Conservation (phyloP, 495 filamentous ascomycete species). For the Trichoderma gamsii region DNA sequence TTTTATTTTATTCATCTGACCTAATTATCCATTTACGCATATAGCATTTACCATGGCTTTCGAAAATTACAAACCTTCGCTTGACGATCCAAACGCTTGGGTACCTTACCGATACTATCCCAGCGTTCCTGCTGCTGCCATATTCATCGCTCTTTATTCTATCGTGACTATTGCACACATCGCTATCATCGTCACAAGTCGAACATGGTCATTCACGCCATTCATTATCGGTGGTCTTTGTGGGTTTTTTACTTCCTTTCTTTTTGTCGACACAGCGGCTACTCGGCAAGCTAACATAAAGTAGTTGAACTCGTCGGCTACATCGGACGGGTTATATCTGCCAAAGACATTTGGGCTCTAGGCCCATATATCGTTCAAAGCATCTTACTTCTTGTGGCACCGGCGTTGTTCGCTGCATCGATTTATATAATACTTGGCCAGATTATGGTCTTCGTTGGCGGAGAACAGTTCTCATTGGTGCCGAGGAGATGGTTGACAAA, state of each 20-base stretch:
- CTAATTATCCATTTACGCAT: no score
- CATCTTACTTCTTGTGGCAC: constrained; percentile 37
- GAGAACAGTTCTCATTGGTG: constrained; percentile 34
- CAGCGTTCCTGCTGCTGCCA: no score
- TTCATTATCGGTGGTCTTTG: no score
- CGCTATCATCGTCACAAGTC: no score
- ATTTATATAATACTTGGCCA: constrained; percentile 54
- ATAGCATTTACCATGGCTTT: no score
- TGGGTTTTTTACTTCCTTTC: neutral
- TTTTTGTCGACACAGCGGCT: neutral
- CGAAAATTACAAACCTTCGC: no score
- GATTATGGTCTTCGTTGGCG: constrained; percentile 36
- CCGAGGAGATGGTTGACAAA: constrained; percentile 42
- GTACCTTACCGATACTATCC: no score
- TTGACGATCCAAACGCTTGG: no score
- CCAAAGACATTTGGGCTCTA: neutral
- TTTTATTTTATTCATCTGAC: no score
- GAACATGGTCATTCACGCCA: no score
- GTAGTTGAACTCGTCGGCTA: constrained; percentile 18
- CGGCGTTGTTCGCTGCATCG: constrained; percentile 39
- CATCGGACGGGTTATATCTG: constrained; percentile 15
- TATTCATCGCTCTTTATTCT: no score
- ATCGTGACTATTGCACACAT: no score
- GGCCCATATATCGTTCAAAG: constrained; percentile 20
- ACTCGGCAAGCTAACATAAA: neutral